Conservation (phyloP, 495 filamentous ascomycete species). For the Penicillium herquei region DNA sequence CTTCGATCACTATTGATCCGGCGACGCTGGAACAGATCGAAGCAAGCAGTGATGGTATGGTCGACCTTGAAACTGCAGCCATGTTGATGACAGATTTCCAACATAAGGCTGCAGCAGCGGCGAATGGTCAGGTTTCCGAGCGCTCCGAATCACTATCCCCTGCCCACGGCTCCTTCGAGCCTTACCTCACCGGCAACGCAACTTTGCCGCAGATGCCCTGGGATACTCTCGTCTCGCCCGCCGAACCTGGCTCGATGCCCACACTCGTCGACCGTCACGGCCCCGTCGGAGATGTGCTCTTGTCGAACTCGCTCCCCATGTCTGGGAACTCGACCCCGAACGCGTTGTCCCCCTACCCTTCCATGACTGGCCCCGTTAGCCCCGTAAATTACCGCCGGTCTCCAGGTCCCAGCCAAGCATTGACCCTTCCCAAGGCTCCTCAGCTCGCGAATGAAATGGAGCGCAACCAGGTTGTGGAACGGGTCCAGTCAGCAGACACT, state of each 20-base stretch:
- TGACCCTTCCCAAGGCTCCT: slow-evolving; percentile 64
- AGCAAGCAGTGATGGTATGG: slow-evolving; percentile 89
- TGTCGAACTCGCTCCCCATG: slow-evolving; percentile 65
- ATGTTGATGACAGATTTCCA: slow-evolving; percentile 99
- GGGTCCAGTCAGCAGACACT: slow-evolving; percentile 74
- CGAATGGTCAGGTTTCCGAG: slow-evolving; percentile 71
- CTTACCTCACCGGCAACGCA: slow-evolving; percentile 72
- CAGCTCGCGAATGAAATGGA: slow-evolving; percentile 74
- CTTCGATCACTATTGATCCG: slow-evolving; percentile 79
- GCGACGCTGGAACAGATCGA: slow-evolving; percentile 92
- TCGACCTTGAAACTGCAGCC: slow-evolving; percentile 96
- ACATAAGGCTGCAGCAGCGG: slow-evolving; percentile 88
- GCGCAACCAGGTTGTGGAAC: slow-evolving; percentile 76
- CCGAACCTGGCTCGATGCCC: slow-evolving; percentile 60
- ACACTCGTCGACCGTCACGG: slow-evolving; percentile 66
- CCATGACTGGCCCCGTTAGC: slow-evolving; percentile 70
- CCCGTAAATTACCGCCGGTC: slow-evolving; percentile 67
- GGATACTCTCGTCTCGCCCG: slow-evolving; percentile 74
- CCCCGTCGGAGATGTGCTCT: slow-evolving; percentile 57
- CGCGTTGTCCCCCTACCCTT: slow-evolving; percentile 74
- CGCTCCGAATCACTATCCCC: slow-evolving; percentile 71
- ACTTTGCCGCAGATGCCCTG: slow-evolving; percentile 85
- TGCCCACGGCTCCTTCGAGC: slow-evolving; percentile 61
- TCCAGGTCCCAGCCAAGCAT: slow-evolving; percentile 60
- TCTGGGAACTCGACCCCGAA: slow-evolving; percentile 76